phyloP scores from a whole-genome alignment of 192 early-diverging fungal species.

The Bifiguratus adelaidae region DNA sequence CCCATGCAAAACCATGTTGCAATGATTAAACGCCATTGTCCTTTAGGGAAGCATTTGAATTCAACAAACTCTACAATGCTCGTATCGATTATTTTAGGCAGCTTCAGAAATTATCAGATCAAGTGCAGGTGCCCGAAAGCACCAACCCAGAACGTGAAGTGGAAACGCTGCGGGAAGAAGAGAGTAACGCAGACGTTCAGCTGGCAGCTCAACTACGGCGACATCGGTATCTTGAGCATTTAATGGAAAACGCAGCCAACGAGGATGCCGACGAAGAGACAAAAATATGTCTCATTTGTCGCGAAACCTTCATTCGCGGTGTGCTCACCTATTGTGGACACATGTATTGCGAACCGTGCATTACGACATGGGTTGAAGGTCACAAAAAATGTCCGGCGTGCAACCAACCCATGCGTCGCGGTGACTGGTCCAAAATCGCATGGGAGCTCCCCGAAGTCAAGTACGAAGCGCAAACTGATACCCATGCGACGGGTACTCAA shows the following conservation, averaged over 20 bases:
- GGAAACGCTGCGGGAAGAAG: not conserved
- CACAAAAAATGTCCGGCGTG: constrained; percentile 18
- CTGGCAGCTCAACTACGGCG: constrained; percentile 1
- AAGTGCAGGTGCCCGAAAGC: constrained; percentile 16
- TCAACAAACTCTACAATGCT: constrained; percentile 6
- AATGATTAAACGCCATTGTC: not conserved
- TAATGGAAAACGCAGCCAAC: not conserved
- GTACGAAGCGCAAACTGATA: not conserved
- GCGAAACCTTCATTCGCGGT: constrained; percentile 13
- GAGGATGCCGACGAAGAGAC: constrained; percentile 6
- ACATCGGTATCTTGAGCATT: constrained; percentile 16
- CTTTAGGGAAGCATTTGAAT: constrained; percentile 9
- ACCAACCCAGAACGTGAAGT: constrained; percentile 2
- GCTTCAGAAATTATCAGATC: constrained; percentile 27
- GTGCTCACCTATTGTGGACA: constrained; percentile 20
- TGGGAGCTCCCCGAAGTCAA: not conserved
- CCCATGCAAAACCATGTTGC: not conserved
- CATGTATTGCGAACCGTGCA: constrained; percentile 19
- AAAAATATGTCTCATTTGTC: constrained; percentile 15
- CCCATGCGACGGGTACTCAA: not conserved
- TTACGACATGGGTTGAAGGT: constrained; percentile 12
- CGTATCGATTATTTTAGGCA: constrained; percentile 28
- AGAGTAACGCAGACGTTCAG: not conserved
- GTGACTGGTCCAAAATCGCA: not conserved
- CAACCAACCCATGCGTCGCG: constrained; percentile 11